Percentiles rank a stretch among this genome's conserved stretches.
These are phyloP conservation scores for Pichia cactophila DNA, from an alignment of 1,139 yeast genomes.

Conservation along the genomic window DNA sequence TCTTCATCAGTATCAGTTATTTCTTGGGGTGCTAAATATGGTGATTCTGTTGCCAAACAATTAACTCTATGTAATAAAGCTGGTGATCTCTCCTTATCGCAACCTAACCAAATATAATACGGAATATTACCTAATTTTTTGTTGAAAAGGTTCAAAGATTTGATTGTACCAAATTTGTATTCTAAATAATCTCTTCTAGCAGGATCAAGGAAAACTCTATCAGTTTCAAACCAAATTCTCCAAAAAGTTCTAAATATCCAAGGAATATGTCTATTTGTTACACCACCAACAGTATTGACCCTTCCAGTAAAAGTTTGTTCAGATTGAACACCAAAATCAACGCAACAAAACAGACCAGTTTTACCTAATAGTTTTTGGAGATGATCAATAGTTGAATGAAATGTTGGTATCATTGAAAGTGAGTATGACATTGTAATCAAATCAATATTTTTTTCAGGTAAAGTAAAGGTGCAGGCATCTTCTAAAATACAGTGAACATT, in stretches of 20 bases:
- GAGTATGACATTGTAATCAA: conserved; percentile 73
- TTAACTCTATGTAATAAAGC: conserved; percentile 57
- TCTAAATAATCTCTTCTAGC: conserved; percentile 78
- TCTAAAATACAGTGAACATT: conserved; percentile 66
- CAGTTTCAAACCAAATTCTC: conserved; percentile 86
- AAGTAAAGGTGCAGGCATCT: conserved; percentile 63
- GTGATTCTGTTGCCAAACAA: conserved; percentile 72
- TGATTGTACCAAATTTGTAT: conserved; percentile 72
- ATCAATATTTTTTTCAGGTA: conserved; percentile 45
- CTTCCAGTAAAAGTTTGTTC: conserved; percentile 60
- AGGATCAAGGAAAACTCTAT: conserved; percentile 70
- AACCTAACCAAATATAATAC: conserved; percentile 77
- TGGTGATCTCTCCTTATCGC: conserved; percentile 58
- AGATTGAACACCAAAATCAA: conserved; percentile 75
- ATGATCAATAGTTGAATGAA: conserved; percentile 72
- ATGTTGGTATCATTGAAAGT: conserved; percentile 77
- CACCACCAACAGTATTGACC: conserved; percentile 67
- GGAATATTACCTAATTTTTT: conserved; percentile 63
- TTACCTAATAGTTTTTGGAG: conserved; percentile 46
- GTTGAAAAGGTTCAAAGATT: conserved; percentile 63
- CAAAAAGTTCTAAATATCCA: conserved; percentile 76
- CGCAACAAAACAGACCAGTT: conserved; percentile 56
- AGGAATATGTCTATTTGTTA: conserved; percentile 60
- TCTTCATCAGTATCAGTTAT: conserved; percentile 22
- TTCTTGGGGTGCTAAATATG: conserved; percentile 58